phyloP scores from a whole-genome alignment of 257 asterid genomes.

The Misopates orontium region DNA sequence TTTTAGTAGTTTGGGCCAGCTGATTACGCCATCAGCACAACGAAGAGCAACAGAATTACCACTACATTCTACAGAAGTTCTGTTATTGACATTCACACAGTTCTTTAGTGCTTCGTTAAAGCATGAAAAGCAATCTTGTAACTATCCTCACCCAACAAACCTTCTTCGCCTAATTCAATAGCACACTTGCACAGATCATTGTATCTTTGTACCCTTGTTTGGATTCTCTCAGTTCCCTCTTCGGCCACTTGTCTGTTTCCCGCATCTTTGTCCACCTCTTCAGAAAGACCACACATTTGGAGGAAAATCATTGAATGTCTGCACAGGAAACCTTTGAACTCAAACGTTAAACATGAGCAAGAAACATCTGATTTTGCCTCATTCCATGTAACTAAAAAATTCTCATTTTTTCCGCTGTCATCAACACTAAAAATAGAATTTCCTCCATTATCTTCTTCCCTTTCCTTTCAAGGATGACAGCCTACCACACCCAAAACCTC shows the following conservation, averaged over 20 bases:
- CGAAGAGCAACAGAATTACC: constrained; percentile 56
- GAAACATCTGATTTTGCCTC: constrained; percentile 72
- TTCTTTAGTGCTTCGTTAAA: constrained; percentile 74
- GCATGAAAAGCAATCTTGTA: constrained; percentile 73
- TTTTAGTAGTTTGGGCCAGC: constrained; percentile 43
- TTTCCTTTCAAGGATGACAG: constrained; percentile 88
- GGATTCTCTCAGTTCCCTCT: constrained; percentile 67
- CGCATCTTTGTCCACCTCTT: constrained; percentile 98
- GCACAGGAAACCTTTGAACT: constrained; percentile 86
- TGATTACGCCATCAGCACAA: constrained; percentile 64
- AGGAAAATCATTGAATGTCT: constrained; percentile 94
- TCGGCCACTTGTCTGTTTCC: constrained; percentile 46
- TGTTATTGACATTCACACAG: constrained; percentile 79
- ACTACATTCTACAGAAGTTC: constrained; percentile 53
- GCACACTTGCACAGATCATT: constrained; percentile 88
- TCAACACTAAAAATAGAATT: constrained; percentile 61
- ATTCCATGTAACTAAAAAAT: constrained; percentile 73
- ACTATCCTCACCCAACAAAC: constrained; percentile 73
- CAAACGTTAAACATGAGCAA: constrained; percentile 93
- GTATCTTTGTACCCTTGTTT: constrained; percentile 81
- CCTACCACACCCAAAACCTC: constrained; percentile 99
- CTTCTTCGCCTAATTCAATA: constrained; percentile 87
- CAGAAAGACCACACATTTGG: constrained; percentile 87
- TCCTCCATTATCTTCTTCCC: constrained; percentile 61
- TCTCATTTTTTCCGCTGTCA: constrained; percentile 85